Evolutionary conservation across 1,284 basidiomycete species (phyloP), one percentile per base, ranked within the genome.

Genomic region (Schizophyllum amplum): DNA sequence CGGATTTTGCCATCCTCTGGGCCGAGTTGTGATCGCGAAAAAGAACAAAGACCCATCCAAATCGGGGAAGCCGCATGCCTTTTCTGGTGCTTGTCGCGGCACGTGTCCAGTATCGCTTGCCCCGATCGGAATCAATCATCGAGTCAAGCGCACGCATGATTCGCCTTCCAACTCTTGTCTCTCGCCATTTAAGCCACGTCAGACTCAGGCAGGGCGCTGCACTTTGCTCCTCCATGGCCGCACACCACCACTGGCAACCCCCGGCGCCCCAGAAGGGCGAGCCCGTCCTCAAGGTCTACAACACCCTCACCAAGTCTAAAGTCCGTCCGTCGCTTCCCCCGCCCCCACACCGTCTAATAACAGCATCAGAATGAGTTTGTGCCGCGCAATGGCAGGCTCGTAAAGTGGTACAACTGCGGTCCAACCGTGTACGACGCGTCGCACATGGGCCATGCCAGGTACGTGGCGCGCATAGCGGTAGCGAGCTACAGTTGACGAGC

Each of bases 371-470:
- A 84, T 60, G 88, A 89, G 59, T 98, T 99, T 63, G 73, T 93
- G 13, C 87, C 96, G 7, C 82, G 75, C 59, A 79, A 87, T 61
- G 92, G 90, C 0, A 83, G 84, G n/a, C 85, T 86, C 65, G 88
- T 99, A 20, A 97, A 97, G 67, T 99, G 97, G 97, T 98, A 98
- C 72, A 98, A 96, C 69, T 98, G 95, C 68, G 95, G 97, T 5
- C 97, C 97, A n/a, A 99, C 97, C 1, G 97, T 99, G 5, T 99
- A 99, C 70, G 97, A 99, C 78, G 86, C 94, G 13, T 91, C 93
- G 51, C 97, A 99, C 71, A 96, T 99, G 93, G 97, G 97, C 4
- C 97, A 99, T 76, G 97, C 97, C 5, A 86, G 94, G 94, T 95
- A 65, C 56, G 58, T 20, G 13, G 47, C 33, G 33, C 24, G 17